phyloP scores from a whole-genome alignment of 805 yeast genomes.

The Yamadazyma scolyti region DNA sequence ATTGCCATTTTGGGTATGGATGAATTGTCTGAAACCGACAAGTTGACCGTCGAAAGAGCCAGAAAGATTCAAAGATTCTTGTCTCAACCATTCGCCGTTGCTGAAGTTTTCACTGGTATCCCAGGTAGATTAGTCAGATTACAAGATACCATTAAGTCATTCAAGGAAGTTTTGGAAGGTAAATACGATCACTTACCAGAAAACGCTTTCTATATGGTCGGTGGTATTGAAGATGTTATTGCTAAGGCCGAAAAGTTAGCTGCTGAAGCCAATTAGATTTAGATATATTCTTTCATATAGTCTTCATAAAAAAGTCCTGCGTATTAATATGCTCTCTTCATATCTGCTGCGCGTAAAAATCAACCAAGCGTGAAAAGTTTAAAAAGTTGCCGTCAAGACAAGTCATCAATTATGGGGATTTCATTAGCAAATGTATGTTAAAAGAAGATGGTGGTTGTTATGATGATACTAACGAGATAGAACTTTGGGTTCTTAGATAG shows the following conservation, averaged over 20 bases:
- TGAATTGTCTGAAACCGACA: constrained; percentile 97
- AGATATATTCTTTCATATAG: constrained; percentile 1
- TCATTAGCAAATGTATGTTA: constrained; percentile 11
- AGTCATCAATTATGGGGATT: too few species aligned
- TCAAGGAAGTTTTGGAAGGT: constrained; percentile 97
- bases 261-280: constrained; percentile 57
- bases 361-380: too few species aligned
- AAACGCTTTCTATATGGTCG: constrained; percentile 99
- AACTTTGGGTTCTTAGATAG: constrained; percentile 55
- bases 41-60: constrained; percentile 99
- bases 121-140: constrained; percentile 96
- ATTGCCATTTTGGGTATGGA: constrained; percentile 99
- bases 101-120: constrained; percentile 99
- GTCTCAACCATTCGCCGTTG: constrained; percentile 99
- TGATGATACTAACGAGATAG: constrained; percentile 24
- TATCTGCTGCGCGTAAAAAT: too few species aligned
- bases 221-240: constrained; percentile 97
- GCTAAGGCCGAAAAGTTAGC: constrained; percentile 99
- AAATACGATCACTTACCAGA: constrained; percentile 99
- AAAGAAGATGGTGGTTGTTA: background rate
- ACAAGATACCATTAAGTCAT: constrained; percentile 90
- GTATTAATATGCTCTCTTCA: too few species aligned
- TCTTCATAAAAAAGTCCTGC: too few species aligned
- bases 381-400: too few species aligned
- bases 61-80: constrained; percentile 99